Conservation (phyloP, 2,329 filamentous ascomycete genomes). For the Chaetomiaceae sp. region DNA sequence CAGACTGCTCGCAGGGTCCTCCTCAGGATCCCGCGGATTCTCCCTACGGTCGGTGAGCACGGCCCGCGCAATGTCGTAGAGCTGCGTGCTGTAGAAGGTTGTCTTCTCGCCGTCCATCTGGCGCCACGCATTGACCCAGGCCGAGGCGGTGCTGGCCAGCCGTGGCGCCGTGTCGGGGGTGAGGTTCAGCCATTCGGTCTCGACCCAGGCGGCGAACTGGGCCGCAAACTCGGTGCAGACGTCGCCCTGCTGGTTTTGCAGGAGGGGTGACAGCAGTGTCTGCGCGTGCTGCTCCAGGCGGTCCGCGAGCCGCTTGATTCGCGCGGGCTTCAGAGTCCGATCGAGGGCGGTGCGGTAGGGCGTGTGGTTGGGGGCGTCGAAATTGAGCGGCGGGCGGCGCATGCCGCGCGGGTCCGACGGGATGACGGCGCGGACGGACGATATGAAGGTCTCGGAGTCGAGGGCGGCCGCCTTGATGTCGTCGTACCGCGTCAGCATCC, state of each 20-base stretch:
- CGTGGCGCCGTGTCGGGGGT: not conserved
- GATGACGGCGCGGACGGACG: conserved; percentile 15
- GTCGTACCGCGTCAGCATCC: conserved; percentile 1
- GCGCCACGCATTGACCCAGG: conserved; percentile 1
- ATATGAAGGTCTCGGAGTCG: conserved; percentile 11
- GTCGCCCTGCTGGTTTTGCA: not conserved
- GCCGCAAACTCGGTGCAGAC: conserved; percentile 4
- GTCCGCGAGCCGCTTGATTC: not conserved
- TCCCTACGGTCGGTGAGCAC: not conserved
- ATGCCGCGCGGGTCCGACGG: conserved; percentile 14
- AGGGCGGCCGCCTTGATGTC: conserved; percentile 4
- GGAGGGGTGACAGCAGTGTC: not conserved
- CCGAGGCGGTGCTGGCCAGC: not conserved
- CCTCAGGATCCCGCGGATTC: not conserved
- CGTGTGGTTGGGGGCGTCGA: conserved; percentile 6
- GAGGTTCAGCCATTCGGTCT: conserved; percentile 7
- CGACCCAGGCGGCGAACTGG: conserved; percentile 2
- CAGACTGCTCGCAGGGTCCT: not conserved
- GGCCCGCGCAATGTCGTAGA: conserved; percentile 1
- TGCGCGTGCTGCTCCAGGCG: not conserved
- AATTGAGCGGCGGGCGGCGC: conserved; percentile 4
- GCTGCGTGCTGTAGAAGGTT: not conserved
- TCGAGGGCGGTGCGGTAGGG: conserved; percentile 4
- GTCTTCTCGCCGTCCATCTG: not conserved
- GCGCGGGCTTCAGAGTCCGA: conserved; percentile 2